Percentiles rank a stretch among this genome's conserved stretches.
These are phyloP conservation scores for Monosporascus ibericus DNA, from an alignment of 2,329 filamentous ascomycete species.

Conservation along the genomic window DNA sequence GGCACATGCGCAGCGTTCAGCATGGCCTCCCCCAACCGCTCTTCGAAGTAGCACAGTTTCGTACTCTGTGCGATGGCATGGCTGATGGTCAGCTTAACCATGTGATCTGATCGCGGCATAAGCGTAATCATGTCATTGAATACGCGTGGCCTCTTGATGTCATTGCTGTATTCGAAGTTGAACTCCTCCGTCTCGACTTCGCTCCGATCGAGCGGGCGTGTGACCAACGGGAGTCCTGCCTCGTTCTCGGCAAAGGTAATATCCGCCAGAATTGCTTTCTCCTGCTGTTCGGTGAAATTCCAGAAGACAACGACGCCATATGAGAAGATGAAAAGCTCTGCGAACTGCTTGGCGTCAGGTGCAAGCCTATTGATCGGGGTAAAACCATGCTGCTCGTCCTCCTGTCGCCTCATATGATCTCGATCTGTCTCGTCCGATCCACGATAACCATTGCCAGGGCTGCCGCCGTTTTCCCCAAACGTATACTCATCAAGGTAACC, in stretches of 20 bases:
- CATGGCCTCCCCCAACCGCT: constrained; percentile 94
- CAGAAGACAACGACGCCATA: constrained; percentile 98
- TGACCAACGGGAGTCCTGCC: constrained; percentile 60
- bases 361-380: constrained; percentile 55
- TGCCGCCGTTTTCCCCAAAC: constrained; percentile 38
- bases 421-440: constrained; percentile 10
- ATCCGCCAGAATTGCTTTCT: constrained; percentile 93
- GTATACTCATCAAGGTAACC: constrained; percentile 79
- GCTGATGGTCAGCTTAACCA: constrained; percentile 97
- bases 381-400: constrained; percentile 30
- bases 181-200: constrained; percentile 98
- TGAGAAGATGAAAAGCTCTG: constrained; percentile 94
- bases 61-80: constrained; percentile 97
- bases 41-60: constrained; percentile 92
- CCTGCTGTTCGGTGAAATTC: constrained; percentile 95
- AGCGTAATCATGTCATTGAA: constrained; percentile 99
- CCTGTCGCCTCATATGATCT: constrained; percentile 22
- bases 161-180: constrained; percentile 91
- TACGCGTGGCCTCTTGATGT: constrained; percentile 80
- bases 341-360: constrained; percentile 70
- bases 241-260: constrained; percentile 78
- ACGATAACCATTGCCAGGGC: constrained; percentile 16
- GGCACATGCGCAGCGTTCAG: constrained; percentile 86
- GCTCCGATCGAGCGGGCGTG: constrained; percentile 73
- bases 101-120: constrained; percentile 83